Percentiles rank a stretch among this genome's conserved stretches.
Conservation (phyloP, 2,329 filamentous ascomycete genomes). For the Cryphonectria nitschkei region DNA sequence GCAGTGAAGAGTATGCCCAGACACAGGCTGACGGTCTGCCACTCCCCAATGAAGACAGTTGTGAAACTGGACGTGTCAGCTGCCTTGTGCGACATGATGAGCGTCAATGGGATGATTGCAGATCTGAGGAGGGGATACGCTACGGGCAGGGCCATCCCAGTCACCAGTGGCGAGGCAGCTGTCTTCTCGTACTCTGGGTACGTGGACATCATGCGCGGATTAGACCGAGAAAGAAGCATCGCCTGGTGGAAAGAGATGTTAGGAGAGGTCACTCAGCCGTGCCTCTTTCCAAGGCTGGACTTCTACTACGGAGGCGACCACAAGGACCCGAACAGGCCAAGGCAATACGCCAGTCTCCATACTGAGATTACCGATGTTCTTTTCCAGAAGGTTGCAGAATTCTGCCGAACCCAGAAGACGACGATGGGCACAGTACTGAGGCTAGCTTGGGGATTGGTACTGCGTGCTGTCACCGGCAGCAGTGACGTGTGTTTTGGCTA, state of each 20-base stretch:
- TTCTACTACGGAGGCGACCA: conserved; percentile 30
- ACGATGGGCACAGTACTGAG: conserved; percentile 56
- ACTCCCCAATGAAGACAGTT: conserved; percentile 46
- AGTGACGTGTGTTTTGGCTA: conserved; percentile 60
- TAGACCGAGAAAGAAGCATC: conserved; percentile 41
- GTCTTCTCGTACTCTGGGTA: conserved; percentile 45
- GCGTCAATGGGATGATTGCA: conserved; percentile 50
- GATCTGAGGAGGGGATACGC: conserved; percentile 52
- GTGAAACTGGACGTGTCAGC: conserved; percentile 56
- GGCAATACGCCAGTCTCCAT: conserved; percentile 41
- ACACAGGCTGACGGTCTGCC: conserved; percentile 56
- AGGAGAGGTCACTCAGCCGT: conserved; percentile 41
- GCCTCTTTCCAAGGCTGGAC: conserved; percentile 50
- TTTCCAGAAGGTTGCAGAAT: conserved; percentile 47
- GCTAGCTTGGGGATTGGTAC: conserved; percentile 62
- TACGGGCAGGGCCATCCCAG: conserved; percentile 41
- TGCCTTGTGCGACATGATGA: conserved; percentile 53
- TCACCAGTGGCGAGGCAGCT: conserved; percentile 31
- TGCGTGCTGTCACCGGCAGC: conserved; percentile 57
- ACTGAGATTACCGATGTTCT: conserved; percentile 46
- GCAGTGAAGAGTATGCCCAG: conserved; percentile 45
- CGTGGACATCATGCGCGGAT: conserved; percentile 40
- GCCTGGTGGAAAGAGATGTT: conserved; percentile 52
- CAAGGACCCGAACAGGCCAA: conserved; percentile 26
- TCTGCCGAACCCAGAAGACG: conserved; percentile 46